These are phyloP conservation scores for Fusarium humuli DNA, from an alignment of 2,329 filamentous ascomycete genomes.

Conservation along the genomic window DNA sequence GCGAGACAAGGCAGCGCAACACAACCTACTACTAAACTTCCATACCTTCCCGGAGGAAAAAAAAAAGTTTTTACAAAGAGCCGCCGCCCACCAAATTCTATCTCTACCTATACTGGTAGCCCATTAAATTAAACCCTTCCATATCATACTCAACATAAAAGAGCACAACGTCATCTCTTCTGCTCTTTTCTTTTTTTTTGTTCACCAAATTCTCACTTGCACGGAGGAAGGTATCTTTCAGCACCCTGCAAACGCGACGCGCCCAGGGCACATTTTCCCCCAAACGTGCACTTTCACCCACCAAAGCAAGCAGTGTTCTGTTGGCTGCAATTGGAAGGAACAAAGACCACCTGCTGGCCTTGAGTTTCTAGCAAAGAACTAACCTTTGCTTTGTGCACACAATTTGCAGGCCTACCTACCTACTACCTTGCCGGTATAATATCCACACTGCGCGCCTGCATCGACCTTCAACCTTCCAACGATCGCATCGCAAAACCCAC, in stretches of 20 bases:
- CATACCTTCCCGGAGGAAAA: slow-evolving; percentile 1
- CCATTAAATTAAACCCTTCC: background rate
- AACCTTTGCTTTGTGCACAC: slow-evolving; percentile 11
- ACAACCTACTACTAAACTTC: background rate
- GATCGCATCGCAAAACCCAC: slow-evolving; percentile 10
- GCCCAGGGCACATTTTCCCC: slow-evolving; percentile 16
- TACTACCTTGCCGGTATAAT: slow-evolving; percentile 1
- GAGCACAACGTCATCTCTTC: slow-evolving; percentile 10
- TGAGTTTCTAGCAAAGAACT: background rate
- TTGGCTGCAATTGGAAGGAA: slow-evolving; percentile 23
- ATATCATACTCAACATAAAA: slow-evolving; percentile 2
- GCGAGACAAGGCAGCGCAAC: slow-evolving; percentile 4
- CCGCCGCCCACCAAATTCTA: slow-evolving; percentile 11
- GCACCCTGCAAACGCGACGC: slow-evolving; percentile 8
- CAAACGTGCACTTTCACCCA: slow-evolving; percentile 40
- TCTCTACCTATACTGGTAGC: slow-evolving; percentile 2
- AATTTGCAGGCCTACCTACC: slow-evolving; percentile 1
- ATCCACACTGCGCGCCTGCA: slow-evolving; percentile 27
- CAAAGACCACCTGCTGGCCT: slow-evolving; percentile 30
- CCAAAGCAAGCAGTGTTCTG: slow-evolving; percentile 32
- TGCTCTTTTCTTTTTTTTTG: background rate
- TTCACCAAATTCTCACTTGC: background rate
- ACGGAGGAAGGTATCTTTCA: background rate
- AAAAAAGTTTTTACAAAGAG: slow-evolving; percentile 27
- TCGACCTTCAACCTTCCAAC: slow-evolving; percentile 3